Base-by-base conservation (phyloP, 2,329 filamentous ascomycete species). In the Mollisia scopiformis region DNA sequence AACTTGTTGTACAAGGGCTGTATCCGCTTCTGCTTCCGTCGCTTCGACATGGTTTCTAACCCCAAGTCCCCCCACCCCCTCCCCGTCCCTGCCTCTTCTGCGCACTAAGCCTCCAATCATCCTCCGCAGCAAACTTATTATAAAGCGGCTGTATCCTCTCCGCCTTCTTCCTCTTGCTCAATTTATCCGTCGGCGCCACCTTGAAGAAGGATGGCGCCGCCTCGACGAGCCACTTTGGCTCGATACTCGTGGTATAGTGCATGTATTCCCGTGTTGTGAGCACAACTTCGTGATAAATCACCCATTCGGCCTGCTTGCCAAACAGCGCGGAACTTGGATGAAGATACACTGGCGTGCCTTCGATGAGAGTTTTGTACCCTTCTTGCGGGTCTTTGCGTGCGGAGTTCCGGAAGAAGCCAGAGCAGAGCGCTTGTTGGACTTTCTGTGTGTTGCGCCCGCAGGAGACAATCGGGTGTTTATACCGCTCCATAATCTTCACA, bases 181-280 rank as follows among this genome's bases (percentile, higher is more conserved):
- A 77, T 58, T 86, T 83, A 73, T 97, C 92, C 35, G 90, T 94
- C 0, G 91, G 88, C 19, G 95, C 94, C 4, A 98, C 92, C 83
- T 96, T 97, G 87, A 98, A 99, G 80, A 98, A 99, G 0, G 93
- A 97, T 10, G 96, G 95, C n/a, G 96, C 95, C 13, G 93, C 94
- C 71, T 97, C 93, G 1, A 98, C 93, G 23, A 99, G 84, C 87
- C 87, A 90, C 72, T 96, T 97, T 8, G 95, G 94, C 77, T 99
- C 95, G 71, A 99, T 98, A 3, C 86, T 85, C 3, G 92, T 97
- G 14, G 93, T 95, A 73, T 87, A 91, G 72, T 97, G 93, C 95
- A 99, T 98, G 77, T 98, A 99, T 78, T 99, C 95, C 79, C 96
- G 94, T 25, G 91, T 96, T 25, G 95, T 99, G 69, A 98, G 83